phyloP scores from a whole-genome alignment of 2,329 filamentous ascomycete genomes.

The Canariomyces notabilis region DNA sequence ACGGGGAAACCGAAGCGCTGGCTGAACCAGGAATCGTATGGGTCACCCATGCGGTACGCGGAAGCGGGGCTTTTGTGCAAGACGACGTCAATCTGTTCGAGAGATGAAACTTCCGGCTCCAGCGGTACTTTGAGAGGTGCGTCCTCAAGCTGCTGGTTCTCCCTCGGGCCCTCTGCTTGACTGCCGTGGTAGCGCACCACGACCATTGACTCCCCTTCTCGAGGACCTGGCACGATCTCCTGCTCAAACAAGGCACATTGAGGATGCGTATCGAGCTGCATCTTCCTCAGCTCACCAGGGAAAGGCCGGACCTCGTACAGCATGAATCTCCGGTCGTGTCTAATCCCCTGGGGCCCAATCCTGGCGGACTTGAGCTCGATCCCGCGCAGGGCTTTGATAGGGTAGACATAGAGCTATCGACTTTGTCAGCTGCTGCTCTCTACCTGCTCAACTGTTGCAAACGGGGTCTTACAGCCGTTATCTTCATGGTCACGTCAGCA shows the following conservation, averaged over 20 bases:
- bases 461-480: constrained; percentile 21
- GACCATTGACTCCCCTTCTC: constrained; percentile 28
- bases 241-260: constrained; percentile 62
- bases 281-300: constrained; percentile 44
- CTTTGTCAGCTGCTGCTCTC: constrained; percentile 3
- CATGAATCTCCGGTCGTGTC: constrained; percentile 67
- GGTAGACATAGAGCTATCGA: constrained; percentile 62
- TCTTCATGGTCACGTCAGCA: constrained; percentile 23
- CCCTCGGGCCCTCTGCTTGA: constrained; percentile 23
- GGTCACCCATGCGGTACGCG: constrained; percentile 58
- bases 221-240: constrained; percentile 36
- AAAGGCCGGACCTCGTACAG: constrained; percentile 47
- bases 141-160: constrained; percentile 31
- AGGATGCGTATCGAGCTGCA: constrained; percentile 55
- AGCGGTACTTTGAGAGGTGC: constrained; percentile 51
- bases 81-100: constrained; percentile 47
- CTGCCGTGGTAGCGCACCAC: constrained; percentile 39
- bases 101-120: constrained; percentile 41
- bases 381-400: constrained; percentile 67
- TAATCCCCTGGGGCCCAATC: constrained; percentile 58
- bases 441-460: background rate
- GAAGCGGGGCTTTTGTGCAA: constrained; percentile 55
- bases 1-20: constrained; percentile 58
- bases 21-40: constrained; percentile 63
- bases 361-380: constrained; percentile 48